Base-by-base conservation (phyloP, 192 early-diverging fungal genomes). In the Umbelopsis sp. region DNA sequence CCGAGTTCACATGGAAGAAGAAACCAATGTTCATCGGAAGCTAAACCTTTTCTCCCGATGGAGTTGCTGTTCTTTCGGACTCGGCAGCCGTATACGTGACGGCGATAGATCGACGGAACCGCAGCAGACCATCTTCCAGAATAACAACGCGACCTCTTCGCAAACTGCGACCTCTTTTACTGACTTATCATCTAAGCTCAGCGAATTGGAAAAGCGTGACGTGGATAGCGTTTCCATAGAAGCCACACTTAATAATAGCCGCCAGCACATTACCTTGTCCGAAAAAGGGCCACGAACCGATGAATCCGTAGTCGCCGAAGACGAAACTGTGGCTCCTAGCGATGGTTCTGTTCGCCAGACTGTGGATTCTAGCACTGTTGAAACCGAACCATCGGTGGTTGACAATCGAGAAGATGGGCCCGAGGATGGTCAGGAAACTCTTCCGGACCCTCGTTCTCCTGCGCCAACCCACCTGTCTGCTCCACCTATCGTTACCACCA, bases 1-100 rank as follows among this genome's bases (percentile, higher is more conserved):
- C 31, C 11, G 26, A 16, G 26, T n/a, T 20, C 29, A n/a, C 22
- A 12, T 26, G 52, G 24, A 53, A 62, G 31, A 62, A 20, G 56
- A 62, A 34, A 34, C 26, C 17, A 11, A 22, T 62, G 56, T 1
- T 0, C 26, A 62, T 34, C 56, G 56, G 56, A 62, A 32, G 56
- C 31, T 20, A 2, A 62, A 62, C 31, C 26, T 62, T 8, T 62
- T 62, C 31, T 62, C 56, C 56, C 56, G 56, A 62, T 62, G 56
- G 56, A 62, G 56, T 12, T 62, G 56, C 26, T 62, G 56, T 62
- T 29, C 56, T 8, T 62, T 62, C 56, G 56, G 56, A n/a, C 12
- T 62, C 29, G 20, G 56, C 26, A 62, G 5, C 31, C 14, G 56
- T 20, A 62, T 62, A n/a, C 32, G 17, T 29, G 29, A 62, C 4